Evolutionary conservation across 805 yeast species (phyloP), one percentile per base, ranked within the genome.

Genomic region (Phaffomyces opuntiae): DNA sequence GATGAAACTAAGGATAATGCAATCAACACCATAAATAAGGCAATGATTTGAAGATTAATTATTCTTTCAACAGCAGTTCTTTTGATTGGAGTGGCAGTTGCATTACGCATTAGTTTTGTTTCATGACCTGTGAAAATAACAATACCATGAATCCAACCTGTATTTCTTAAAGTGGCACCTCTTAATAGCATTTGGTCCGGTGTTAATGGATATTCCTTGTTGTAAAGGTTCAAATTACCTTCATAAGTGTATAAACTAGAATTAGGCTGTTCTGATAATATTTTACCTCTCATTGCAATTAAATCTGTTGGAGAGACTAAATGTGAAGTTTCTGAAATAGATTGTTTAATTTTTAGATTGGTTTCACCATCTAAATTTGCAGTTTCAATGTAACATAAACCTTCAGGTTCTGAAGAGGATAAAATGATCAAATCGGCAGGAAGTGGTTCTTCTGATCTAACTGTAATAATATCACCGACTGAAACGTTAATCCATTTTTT

Each of bases 351-450:
- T 60, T 93, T 93, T 57, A 93, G 73, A 63, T 93, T 93, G 0
- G 99, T 95, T 64, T 93, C 99, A 47, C 99, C 99, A 65, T 93
- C 99, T 54, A 93, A 70, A 59, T 93, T 93, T 0, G 99, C 96
- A 1, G 99, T 93, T 65, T 93, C 99, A 46, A 95, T 87, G 58
- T 93, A 93, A 63, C 99, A 95, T 49, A 93, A 72, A 3, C 99
- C 99, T 65, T 91, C 98, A 0, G 99, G 99, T 64, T 93, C 99
- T 0, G 98, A 91, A 0, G 97, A 88, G 24, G 93, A 80, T 32
- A 93, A 62, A 16, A 95, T 65, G 16, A 91, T 72, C 46, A 93
- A 58, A 68, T 93, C 99, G 0, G 99, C 98, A 0, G 99, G 99
- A 47, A 93, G 77, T 0, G 96, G 83, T 51, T 91, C 95, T 57